Evolutionary conservation across 345 rosid species (phyloP), one percentile per base, ranked within the genome.

Genomic region (Euphorbia peplus): DNA sequence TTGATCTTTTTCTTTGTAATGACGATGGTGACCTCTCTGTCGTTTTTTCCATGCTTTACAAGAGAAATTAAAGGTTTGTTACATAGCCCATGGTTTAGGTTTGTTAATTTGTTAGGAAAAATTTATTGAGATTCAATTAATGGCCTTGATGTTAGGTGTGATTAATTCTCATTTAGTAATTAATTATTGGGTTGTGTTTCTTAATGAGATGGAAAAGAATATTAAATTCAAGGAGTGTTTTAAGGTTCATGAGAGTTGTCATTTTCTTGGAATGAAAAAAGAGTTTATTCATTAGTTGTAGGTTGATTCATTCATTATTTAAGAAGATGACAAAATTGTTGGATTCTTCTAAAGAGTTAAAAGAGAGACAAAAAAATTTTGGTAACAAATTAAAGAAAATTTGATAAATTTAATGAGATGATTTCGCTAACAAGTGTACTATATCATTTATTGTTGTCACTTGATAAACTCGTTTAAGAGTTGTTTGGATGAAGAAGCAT

Each of bases 1-100:
- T 80, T 71, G 32, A 15, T 65, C 21, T 64, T 68, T 59, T 64
- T n/a, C n/a, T 47, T 74, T 76, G 80, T 76, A 74, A 73, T 79
- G 78, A 64, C 79, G 18, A 24, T 42, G 9, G 5, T 61, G 42
- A 65, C 67, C 13, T 54, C 59, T 75, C 64, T 53, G 26, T 63
- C 56, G 64, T 58, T 64, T 42, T 14, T 42, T 14, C 16, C 14
- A 13, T n/a, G 50, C 50, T 44, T 44, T 44, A 7, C 50, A 44
- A 11, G 50, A 44, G 50, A 44, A 44, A 44, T 15, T 44, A 44
- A 15, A 5, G 24, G 25, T 32, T 18, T 60, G 25, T 35, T 32
- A 41, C 4, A 42, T 42, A 32, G 37, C 37, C 25, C 41, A 10
- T 11, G 3, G 52, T 47, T 47, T 47, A 19, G n/a, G n/a, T n/a